Evolutionary conservation across 768 basidiomycete species (phyloP).

Genomic region (Russula emetica): DNA sequence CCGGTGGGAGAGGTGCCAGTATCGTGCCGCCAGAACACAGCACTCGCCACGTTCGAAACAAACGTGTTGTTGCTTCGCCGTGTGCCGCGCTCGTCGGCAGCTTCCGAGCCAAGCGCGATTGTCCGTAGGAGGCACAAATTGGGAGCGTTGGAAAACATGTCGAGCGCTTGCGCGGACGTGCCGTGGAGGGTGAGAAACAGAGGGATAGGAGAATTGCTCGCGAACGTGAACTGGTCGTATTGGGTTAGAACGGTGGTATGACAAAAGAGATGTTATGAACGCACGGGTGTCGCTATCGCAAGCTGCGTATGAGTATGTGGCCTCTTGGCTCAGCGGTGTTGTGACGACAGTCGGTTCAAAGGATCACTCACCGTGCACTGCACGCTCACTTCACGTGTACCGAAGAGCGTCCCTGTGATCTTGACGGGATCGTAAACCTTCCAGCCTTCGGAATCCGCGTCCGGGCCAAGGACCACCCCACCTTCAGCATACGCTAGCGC

Average conservation of each 20-base stretch:
- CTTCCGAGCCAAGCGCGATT: constrained; percentile 41
- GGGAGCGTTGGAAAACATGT: constrained; percentile 44
- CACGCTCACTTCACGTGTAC: constrained; percentile 33
- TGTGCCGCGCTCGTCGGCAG: constrained; percentile 21
- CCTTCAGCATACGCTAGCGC: constrained; percentile 38
- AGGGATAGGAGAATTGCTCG: constrained; percentile 50
- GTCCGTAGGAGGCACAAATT: constrained; percentile 45
- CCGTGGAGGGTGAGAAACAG: constrained; percentile 45
- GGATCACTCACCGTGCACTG: constrained; percentile 34
- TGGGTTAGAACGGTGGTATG: background rate
- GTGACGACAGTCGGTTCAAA: background rate
- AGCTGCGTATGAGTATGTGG: constrained; percentile 37
- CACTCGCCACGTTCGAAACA: constrained; percentile 39
- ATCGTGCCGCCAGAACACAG: constrained; percentile 47
- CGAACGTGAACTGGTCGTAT: constrained; percentile 43
- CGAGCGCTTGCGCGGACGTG: constrained; percentile 46
- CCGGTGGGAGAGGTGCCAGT: constrained; percentile 30
- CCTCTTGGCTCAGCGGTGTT: background rate
- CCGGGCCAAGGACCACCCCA: constrained; percentile 36
- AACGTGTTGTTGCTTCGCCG: constrained; percentile 48
- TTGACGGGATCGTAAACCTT: constrained; percentile 34
- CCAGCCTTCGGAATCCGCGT: constrained; percentile 43
- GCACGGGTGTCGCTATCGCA: constrained; percentile 48
- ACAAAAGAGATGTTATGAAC: background rate
- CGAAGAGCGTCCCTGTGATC: constrained; percentile 38